Evolutionary conservation across 2,329 filamentous ascomycete species (phyloP), one percentile per base, ranked within the genome.

Genomic region (Pestalotiopsis sp.): DNA sequence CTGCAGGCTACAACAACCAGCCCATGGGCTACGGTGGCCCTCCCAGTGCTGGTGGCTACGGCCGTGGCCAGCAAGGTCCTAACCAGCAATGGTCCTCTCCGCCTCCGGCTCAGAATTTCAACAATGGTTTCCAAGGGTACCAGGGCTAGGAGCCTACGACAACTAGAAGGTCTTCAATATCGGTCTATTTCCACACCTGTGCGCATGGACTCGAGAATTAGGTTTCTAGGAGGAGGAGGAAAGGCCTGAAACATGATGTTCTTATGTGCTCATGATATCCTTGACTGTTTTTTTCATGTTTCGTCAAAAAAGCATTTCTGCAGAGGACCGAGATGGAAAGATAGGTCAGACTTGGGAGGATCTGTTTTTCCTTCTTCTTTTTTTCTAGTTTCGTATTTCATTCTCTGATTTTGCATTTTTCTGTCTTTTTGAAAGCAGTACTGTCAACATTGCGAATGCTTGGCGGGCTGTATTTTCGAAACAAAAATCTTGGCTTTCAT

Each of bases 1-100:
- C 89, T 38, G 87, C 85, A 49, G 87, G 85, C 59, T 91, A 90
- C 79, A 88, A 86, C 74, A 89, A 87, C 73, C 90, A 91, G 77
- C 89, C 89, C 69, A 92, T 93, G 87, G 87, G 87, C 72, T 93
- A 92, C 82, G 91, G 87, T 76, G 90, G 85, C 72, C 91, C 88
- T 74, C 87, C 91, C 74, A 96, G 92, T 78, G 92, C 93, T 74
- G 94, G 93, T 75, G 94, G 94, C 71, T 97, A 94, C 78, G 94
- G 93, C 71, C 93, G 94, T 78, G 94, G 93, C 72, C 88, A 90
- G 74, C 85, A 87, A 76, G 84, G 84, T 52, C 85, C 87, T 56
- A 87, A 86, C 72, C 78, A 84, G 71, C 86, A 88, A 76, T 89
- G 87, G 87, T 79, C 81, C 67, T 84, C 87, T 77, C 81, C 84